These are phyloP conservation scores for Phytophthora agathidicida DNA, from an alignment of 352 stramenopile genomes.

Conservation along the genomic window DNA sequence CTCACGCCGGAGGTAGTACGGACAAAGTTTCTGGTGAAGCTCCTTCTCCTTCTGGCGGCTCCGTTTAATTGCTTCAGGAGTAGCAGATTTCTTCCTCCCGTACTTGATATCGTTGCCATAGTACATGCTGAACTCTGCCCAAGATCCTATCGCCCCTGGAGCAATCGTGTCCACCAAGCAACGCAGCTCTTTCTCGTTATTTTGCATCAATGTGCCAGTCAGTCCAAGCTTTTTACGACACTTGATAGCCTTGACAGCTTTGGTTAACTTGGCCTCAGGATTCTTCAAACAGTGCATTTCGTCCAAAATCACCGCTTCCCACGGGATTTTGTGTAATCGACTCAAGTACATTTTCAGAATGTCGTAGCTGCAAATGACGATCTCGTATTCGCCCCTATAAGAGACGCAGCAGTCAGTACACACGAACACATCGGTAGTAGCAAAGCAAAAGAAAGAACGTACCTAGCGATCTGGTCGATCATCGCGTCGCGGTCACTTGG, in stretches of 20 bases:
- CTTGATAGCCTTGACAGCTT: conserved; percentile 71
- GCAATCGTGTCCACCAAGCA: conserved; percentile 79
- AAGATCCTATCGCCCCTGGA: conserved; percentile 65
- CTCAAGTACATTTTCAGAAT: conserved; percentile 91
- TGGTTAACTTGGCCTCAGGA: conserved; percentile 92
- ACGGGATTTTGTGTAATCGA: conserved; percentile 85
- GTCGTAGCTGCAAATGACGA: conserved; percentile 87
- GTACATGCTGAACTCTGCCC: conserved; percentile 75
- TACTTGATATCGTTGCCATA: conserved; percentile 88
- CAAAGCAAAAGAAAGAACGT: conserved; percentile 12
- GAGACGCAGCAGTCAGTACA: conserved; percentile 42
- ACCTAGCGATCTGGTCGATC: conserved; percentile 72
- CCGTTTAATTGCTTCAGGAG: conserved; percentile 56
- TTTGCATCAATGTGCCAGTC: conserved; percentile 90
- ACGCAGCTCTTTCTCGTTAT: conserved; percentile 86
- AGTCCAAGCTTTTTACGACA: conserved; percentile 82
- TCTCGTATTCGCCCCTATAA: conserved; percentile 67
- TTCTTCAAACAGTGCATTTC: conserved; percentile 99
- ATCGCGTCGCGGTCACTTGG: conserved; percentile 58
- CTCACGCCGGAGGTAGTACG: conserved; percentile 76
- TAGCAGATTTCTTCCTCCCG: conserved; percentile 79
- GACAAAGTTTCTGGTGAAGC: conserved; percentile 55
- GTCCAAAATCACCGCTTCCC: conserved; percentile 96
- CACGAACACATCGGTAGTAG: background rate
- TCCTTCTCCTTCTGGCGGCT: conserved; percentile 77